Evolutionary conservation across 352 stramenopile species (phyloP), one percentile per base, ranked within the genome.

Genomic region (Phytophthora fragariaefolia): DNA sequence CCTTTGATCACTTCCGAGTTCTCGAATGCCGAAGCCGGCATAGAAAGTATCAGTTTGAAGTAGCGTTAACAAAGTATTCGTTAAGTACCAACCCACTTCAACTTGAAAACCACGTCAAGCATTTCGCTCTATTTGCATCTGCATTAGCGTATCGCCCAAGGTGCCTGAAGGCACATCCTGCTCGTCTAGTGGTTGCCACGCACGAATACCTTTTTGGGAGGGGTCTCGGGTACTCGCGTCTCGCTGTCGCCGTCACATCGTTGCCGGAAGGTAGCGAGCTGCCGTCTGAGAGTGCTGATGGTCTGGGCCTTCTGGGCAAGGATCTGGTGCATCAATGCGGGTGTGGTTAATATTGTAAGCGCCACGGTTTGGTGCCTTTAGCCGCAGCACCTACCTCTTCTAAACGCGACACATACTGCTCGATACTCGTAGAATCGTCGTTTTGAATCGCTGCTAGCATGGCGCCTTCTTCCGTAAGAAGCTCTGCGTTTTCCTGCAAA

Each of bases 381-480:
- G 10, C 3, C 22, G 20, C 22, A 27, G 1, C 17, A 54, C 64
- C 12, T 34, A 94, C 87, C 75, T 97, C 78, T 63, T 97, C 91
- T 9, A 99, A 78, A 23, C 93, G 82, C 27, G 67, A 74, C 18
- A 97, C 90, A 75, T 99, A 99, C 30, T 89, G 81, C 67, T 99
- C 97, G 51, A 99, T 98, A 72, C 58, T 73, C 6, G 98, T 92
- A 62, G 98, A 97, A 65, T 99, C 93, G 30, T 98, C 93, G 20
- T 88, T 90, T 71, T 95, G 88, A 57, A 97, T 92, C 17, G 91
- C 77, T 45, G 89, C 85, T 10, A 97, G 66, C 52, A 98, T 71
- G 20, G 83, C 77, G 9, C 96, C 96, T 90, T 99, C 97, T 63
- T 99, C 92, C 1, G 96, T 98, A 12, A 99, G 74, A 18, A 99